A percentile compares a stretch with the other conserved stretches of the same genome.
These are phyloP conservation scores for Termitomyces sp. DNA, from an alignment of 768 basidiomycete genomes.

Conservation along the genomic window DNA sequence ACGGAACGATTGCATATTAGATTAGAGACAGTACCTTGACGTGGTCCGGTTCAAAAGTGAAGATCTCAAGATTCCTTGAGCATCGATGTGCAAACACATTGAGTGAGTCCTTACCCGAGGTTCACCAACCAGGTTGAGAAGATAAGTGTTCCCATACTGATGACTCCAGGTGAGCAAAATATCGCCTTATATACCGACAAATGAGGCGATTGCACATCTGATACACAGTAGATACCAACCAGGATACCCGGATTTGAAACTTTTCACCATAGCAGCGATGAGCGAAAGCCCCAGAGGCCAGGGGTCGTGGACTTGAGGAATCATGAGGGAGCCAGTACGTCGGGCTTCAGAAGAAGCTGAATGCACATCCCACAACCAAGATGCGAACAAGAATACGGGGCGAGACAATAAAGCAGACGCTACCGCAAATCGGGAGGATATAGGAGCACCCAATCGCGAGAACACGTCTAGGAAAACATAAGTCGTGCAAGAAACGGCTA, in stretches of 20 bases:
- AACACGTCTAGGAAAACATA: slow-evolving; percentile 5
- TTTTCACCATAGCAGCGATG: slow-evolving; percentile 16
- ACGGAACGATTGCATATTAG: background rate
- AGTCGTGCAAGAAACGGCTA: background rate
- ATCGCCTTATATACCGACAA: slow-evolving; percentile 17
- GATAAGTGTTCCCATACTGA: slow-evolving; percentile 19
- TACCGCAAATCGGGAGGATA: background rate
- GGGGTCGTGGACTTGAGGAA: slow-evolving; percentile 25
- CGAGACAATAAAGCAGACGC: slow-evolving; percentile 5
- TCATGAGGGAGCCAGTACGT: slow-evolving; percentile 21
- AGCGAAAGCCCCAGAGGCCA: slow-evolving; percentile 32
- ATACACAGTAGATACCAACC: slow-evolving; percentile 10
- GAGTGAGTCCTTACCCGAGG: slow-evolving; percentile 18
- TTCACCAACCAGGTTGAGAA: slow-evolving; percentile 22
- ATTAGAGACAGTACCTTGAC: slow-evolving; percentile 24
- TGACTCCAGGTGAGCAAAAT: slow-evolving; percentile 18
- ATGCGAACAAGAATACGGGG: background rate
- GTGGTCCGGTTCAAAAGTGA: slow-evolving; percentile 40
- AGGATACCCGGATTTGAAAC: slow-evolving; percentile 20
- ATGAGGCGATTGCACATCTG: background rate
- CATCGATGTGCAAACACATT: too few relatives aligned
- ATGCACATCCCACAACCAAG: background rate
- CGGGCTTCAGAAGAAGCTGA: background rate
- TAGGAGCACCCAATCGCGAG: background rate
- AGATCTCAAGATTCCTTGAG: slow-evolving; percentile 20